Percentiles rank a stretch among this genome's conserved stretches.
Evolutionary conservation across 306 rosid species (phyloP).

Genomic region (Prunus fruticosa): DNA sequence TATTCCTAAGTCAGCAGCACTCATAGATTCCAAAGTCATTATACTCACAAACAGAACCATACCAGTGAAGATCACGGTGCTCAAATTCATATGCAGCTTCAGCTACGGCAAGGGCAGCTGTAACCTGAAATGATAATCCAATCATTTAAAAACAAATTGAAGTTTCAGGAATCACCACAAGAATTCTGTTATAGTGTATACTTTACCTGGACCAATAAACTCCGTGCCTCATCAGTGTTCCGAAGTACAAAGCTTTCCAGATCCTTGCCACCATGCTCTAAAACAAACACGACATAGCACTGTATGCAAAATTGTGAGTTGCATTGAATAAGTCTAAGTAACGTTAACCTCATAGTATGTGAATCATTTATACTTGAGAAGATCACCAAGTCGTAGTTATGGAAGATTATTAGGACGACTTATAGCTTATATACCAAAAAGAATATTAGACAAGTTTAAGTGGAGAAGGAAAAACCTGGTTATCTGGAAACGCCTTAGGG

Average conservation of each 20-base stretch:
- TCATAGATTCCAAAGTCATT: background rate
- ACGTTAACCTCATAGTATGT: background rate
- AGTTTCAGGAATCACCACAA: conserved; percentile 25
- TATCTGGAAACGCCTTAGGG: conserved; percentile 72
- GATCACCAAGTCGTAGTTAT: background rate
- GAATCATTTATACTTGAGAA: conserved; percentile 14
- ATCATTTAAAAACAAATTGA: conserved; percentile 8
- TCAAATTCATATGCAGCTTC: conserved; percentile 94
- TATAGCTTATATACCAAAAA: background rate
- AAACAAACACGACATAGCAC: conserved; percentile 67
- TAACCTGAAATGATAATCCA: conserved; percentile 51
- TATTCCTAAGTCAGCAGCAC: conserved; percentile 22
- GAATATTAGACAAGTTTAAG: conserved; percentile 7
- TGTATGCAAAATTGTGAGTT: conserved; percentile 38
- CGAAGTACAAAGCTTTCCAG: conserved; percentile 84
- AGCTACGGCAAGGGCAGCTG: conserved; percentile 86
- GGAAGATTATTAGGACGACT: background rate
- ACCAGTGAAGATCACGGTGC: conserved; percentile 99
- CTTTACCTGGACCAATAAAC: conserved; percentile 76
- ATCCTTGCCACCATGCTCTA: conserved; percentile 88
- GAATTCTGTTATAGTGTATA: conserved; percentile 6
- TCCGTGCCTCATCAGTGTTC: conserved; percentile 66
- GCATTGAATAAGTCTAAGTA: background rate
- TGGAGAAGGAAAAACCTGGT: conserved; percentile 58
- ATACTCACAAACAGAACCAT: conserved; percentile 21